Evolutionary conservation across 768 basidiomycete species (phyloP).

Genomic region (Hypholoma fasciculare): DNA sequence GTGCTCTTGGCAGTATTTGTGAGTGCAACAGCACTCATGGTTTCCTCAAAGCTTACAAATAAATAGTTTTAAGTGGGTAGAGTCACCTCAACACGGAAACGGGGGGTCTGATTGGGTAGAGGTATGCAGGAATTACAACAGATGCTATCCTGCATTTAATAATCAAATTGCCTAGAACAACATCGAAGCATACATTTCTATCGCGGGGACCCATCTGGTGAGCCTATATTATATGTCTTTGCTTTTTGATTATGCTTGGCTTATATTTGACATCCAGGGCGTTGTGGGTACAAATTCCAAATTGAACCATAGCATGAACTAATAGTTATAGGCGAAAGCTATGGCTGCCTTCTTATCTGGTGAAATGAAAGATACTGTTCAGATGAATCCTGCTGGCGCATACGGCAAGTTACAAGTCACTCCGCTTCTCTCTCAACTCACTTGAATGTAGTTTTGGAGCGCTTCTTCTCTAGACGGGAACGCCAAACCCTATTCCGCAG

Average conservation of each 20-base stretch:
- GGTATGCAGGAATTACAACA: constrained; percentile 34
- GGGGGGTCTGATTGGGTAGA: constrained; percentile 93
- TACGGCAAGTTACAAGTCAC: constrained; percentile 50
- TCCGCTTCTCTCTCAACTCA: neutral
- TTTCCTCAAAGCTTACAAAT: constrained; percentile 1
- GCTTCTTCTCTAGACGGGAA: constrained; percentile 90
- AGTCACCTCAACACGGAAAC: constrained; percentile 76
- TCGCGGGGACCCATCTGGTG: constrained; percentile 87
- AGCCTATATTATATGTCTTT: constrained; percentile 18
- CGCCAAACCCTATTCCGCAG: constrained; percentile 87
- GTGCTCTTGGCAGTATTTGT: constrained; percentile 73
- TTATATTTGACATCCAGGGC: constrained; percentile 43
- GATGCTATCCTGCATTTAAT: neutral
- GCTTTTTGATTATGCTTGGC: neutral
- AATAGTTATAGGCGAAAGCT: constrained; percentile 68
- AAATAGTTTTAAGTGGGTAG: constrained; percentile 92
- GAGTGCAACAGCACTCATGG: constrained; percentile 25
- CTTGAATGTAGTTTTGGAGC: constrained; percentile 60
- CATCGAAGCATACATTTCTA: constrained; percentile 80
- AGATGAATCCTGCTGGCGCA: constrained; percentile 78
- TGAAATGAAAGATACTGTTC: constrained; percentile 93
- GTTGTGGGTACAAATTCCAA: constrained; percentile 50
- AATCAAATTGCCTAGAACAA: constrained; percentile 53
- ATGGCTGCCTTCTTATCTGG: constrained; percentile 95
- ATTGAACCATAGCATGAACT: neutral